Conservation (phyloP, 2,329 filamentous ascomycete genomes). For the Alternaria sp. region DNA sequence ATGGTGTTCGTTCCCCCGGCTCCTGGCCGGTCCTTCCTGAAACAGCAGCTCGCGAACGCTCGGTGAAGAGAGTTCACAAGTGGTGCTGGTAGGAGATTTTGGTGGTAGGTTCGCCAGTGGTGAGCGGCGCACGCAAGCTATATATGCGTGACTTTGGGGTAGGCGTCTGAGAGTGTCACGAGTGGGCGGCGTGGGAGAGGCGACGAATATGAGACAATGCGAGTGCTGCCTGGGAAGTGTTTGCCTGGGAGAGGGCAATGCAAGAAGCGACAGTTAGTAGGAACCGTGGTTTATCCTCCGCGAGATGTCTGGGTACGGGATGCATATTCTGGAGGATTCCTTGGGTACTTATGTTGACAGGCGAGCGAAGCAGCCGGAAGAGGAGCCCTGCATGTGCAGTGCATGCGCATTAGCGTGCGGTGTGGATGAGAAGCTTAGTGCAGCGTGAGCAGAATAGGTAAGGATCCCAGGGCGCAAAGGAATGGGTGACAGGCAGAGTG, state of each 20-base stretch:
- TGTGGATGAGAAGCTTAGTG: constrained; percentile 46
- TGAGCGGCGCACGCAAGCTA: constrained; percentile 17
- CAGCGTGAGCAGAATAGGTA: constrained; percentile 36
- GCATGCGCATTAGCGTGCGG: constrained; percentile 43
- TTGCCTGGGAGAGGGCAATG: constrained; percentile 31
- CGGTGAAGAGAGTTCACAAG: constrained; percentile 19
- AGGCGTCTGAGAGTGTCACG: constrained; percentile 35
- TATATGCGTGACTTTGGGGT: constrained; percentile 43
- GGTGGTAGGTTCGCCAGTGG: constrained; percentile 26
- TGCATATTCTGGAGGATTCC: constrained; percentile 26
- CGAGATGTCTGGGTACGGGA: constrained; percentile 27
- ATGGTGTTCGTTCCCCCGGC: constrained; percentile 31
- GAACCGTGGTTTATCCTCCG: constrained; percentile 26
- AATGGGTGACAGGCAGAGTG: constrained; percentile 42
- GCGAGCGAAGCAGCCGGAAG: constrained; percentile 13
- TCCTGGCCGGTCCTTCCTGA: constrained; percentile 38
- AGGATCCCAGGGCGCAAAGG: constrained; percentile 37
- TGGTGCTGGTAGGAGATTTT: constrained; percentile 18
- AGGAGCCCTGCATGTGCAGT: constrained; percentile 27
- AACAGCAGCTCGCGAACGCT: constrained; percentile 27
- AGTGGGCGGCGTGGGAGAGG: constrained; percentile 35
- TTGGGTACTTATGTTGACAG: constrained; percentile 40
- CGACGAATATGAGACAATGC: constrained; percentile 34
- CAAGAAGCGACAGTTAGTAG: constrained; percentile 21
- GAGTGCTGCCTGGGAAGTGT: constrained; percentile 35